phyloP scores from a whole-genome alignment of 2,329 filamentous ascomycete genomes.

The Ophiostoma triangulosporum region DNA sequence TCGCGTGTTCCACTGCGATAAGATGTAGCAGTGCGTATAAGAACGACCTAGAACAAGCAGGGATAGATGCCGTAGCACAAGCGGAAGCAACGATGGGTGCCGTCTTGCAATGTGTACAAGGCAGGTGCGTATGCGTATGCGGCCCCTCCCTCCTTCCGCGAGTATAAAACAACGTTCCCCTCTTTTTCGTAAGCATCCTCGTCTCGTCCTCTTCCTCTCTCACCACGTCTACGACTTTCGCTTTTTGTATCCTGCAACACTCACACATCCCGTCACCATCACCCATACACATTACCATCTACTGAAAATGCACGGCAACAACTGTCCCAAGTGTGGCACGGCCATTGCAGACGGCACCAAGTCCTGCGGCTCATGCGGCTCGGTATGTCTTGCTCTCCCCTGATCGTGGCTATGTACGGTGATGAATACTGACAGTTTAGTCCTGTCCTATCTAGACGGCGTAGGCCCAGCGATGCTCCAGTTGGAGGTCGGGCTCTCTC shows the following conservation, averaged over 20 bases:
- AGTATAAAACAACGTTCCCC: neutral
- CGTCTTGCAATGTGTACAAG: no score
- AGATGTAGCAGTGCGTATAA: no score
- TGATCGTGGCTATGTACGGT: no score
- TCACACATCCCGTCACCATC: neutral
- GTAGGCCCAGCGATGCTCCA: no score
- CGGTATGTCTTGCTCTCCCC: slow-evolving; percentile 27
- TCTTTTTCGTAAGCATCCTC: neutral
- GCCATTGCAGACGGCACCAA: slow-evolving; percentile 32
- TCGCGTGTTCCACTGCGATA: no score
- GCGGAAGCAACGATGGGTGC: no score
- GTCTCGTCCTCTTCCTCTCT: neutral
- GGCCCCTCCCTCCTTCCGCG: no score
- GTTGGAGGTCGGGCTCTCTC: neutral
- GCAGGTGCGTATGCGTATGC: no score
- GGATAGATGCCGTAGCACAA: no score
- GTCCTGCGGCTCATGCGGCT: slow-evolving; percentile 42
- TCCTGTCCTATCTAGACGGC: neutral
- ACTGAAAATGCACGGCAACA: slow-evolving; percentile 26
- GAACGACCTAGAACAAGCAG: no score
- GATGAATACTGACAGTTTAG: neutral
- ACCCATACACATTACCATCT: no score
- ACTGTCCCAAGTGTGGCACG: slow-evolving; percentile 45
- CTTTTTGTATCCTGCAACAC: neutral
- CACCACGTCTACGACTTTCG: neutral